Evolutionary conservation across 2,329 filamentous ascomycete genomes (phyloP), one percentile per base, ranked within the genome.

Genomic region (Nothophaeocryptopus gaeumannii): DNA sequence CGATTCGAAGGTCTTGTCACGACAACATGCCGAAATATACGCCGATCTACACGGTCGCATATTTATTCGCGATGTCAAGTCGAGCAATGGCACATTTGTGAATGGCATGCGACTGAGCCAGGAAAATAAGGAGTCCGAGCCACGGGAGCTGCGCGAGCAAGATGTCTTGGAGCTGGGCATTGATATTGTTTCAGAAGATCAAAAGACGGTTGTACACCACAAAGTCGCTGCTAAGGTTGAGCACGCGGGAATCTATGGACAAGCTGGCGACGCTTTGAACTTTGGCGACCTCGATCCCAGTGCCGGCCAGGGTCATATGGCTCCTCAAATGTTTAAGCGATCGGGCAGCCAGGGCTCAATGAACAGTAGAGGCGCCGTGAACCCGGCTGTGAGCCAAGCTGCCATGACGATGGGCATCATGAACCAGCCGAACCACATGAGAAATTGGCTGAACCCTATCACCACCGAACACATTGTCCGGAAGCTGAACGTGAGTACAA

Each of bases 211-310:
- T 26, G 91, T 99, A 11, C 93, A 99, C 67, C 93, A 97, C 74
- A 99, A 99, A 67, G 93, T 99, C 40, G 91, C 92, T 14, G 91
- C 93, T 48, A 95, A 95, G 67, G 90, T 99, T 48, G 93, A 99
- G 69, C 89, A 96, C 72, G 90, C 93, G 34, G 93, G 93, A 5
- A 86, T 92, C 57, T 81, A 91, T 56, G 84, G 80, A 38, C 80
- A 85, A 9, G 81, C 83, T 8, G 88, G 81, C 61, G 95, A 88
- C 64, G 81, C 91, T 39, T 84, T 96, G 74, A 95, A 86, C 63
- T 95, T 96, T 73, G 89, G 89, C 39, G 92, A 97, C 63, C 77
- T 97, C 29, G 90, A 96, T 65, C 88, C 89, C 11, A 76, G 77
- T 3, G 82, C 87, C 16, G 87, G 88, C 55, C 83, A 82, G 52